Conservation (phyloP, 352 stramenopile species). For the Phytophthora sp. region DNA sequence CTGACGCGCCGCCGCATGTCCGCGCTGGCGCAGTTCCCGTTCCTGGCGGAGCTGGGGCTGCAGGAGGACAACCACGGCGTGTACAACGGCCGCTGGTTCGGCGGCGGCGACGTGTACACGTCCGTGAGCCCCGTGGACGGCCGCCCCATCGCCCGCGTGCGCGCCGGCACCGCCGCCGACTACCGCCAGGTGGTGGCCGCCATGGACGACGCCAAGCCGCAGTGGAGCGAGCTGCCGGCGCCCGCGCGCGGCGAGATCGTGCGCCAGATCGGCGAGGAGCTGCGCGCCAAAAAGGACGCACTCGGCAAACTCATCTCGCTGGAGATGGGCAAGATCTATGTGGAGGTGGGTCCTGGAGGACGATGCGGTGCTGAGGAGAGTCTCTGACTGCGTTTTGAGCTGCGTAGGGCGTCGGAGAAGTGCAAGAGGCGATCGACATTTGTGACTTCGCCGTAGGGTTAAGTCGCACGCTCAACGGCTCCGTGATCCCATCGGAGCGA, state of each 20-base stretch:
- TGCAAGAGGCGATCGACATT: constrained; percentile 95
- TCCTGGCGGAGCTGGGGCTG: constrained; percentile 82
- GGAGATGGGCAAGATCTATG: constrained; percentile 95
- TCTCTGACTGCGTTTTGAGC: constrained; percentile 2
- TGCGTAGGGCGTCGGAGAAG: constrained; percentile 87
- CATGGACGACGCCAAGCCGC: constrained; percentile 85
- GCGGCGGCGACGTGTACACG: constrained; percentile 80
- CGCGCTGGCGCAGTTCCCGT: constrained; percentile 63
- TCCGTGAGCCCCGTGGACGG: constrained; percentile 87
- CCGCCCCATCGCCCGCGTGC: constrained; percentile 84
- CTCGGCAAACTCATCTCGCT: constrained; percentile 91
- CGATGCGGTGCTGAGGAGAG: neutral
- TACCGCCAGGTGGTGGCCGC: constrained; percentile 83
- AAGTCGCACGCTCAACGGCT: constrained; percentile 87
- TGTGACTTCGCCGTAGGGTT: constrained; percentile 94
- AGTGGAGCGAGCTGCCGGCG: constrained; percentile 89
- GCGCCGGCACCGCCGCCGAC: constrained; percentile 79
- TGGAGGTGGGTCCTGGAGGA: constrained; percentile 66
- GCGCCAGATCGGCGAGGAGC: constrained; percentile 90
- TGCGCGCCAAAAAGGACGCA: constrained; percentile 89
- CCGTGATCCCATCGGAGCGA: constrained; percentile 91
- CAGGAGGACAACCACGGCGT: constrained; percentile 86
- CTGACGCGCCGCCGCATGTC: constrained; percentile 33
- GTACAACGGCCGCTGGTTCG: constrained; percentile 90
- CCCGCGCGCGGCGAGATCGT: constrained; percentile 92